These are phyloP conservation scores for Hygrophorus russula DNA, from an alignment of 768 basidiomycete species.

Conservation along the genomic window DNA sequence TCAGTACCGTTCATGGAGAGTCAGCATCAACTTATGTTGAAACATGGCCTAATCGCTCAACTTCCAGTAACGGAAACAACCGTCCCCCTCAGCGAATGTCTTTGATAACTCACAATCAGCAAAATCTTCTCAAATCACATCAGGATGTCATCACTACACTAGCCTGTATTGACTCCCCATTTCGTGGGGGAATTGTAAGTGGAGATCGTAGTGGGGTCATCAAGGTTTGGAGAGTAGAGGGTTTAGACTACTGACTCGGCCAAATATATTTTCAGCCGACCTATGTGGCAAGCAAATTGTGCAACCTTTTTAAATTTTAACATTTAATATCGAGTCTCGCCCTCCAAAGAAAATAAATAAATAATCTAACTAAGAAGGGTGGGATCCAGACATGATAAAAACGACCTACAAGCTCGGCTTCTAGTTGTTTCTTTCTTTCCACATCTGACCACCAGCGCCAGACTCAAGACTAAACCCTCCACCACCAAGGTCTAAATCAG, in stretches of 20 bases:
- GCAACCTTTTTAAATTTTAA: too few species aligned
- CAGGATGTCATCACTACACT: slow-evolving; percentile 85
- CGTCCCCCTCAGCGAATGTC: slow-evolving; percentile 68
- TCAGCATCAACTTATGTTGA: slow-evolving; percentile 47
- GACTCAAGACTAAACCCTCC: not conserved
- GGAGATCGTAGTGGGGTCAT: slow-evolving; percentile 84
- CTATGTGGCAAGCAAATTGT: too few species aligned
- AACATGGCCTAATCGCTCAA: slow-evolving; percentile 41
- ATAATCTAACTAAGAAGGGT: too few species aligned
- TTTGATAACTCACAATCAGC: slow-evolving; percentile 71
- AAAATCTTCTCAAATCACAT: slow-evolving; percentile 76
- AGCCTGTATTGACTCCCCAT: slow-evolving; percentile 83
- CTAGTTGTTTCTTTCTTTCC: slow-evolving; percentile 2
- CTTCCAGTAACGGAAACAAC: slow-evolving; percentile 39
- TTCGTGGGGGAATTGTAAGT: slow-evolving; percentile 85
- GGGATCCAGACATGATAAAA: too few species aligned
- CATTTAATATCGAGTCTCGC: too few species aligned
- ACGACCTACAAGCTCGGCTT: too few species aligned
- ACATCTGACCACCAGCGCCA: slow-evolving; percentile 1
- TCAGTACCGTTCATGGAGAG: slow-evolving; percentile 22
- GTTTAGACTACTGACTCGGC: not conserved
- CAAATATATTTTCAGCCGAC: too few species aligned
- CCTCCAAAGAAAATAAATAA: too few species aligned
- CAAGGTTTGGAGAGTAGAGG: slow-evolving; percentile 80
- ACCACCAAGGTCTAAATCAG: not conserved